Conservation (phyloP, 192 early-diverging fungal genomes). For the Coemansia pectinata region DNA sequence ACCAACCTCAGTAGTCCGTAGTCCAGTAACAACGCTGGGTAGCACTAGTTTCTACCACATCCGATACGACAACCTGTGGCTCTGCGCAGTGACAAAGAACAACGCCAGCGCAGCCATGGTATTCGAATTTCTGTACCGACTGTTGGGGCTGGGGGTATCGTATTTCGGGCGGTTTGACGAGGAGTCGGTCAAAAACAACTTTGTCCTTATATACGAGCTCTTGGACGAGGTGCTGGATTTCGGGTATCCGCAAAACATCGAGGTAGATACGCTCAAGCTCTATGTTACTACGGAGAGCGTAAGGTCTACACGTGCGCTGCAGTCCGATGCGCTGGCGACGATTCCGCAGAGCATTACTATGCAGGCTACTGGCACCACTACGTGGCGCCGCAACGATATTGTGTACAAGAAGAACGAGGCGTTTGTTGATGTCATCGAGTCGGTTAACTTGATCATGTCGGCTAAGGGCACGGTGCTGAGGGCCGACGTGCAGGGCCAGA, state of each 20-base stretch:
- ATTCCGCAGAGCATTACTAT: slow-evolving; percentile 82
- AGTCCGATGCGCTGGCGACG: slow-evolving; percentile 14
- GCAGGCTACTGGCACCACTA: slow-evolving; percentile 93
- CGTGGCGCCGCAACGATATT: slow-evolving; percentile 92
- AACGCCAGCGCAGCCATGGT: slow-evolving; percentile 80
- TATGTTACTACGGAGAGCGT: slow-evolving; percentile 88
- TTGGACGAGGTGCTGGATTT: slow-evolving; percentile 87
- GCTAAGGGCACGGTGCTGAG: slow-evolving; percentile 86
- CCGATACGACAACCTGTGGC: slow-evolving; percentile 94
- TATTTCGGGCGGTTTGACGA: slow-evolving; percentile 87
- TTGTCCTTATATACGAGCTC: slow-evolving; percentile 85
- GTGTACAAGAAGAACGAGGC: slow-evolving; percentile 98
- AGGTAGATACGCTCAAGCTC: slow-evolving; percentile 79
- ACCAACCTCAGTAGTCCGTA: slow-evolving; percentile 70
- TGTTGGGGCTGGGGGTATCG: slow-evolving; percentile 68
- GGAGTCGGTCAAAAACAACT: slow-evolving; percentile 82
- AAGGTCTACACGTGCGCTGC: slow-evolving; percentile 62
- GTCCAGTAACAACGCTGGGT: slow-evolving; percentile 86
- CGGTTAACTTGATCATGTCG: slow-evolving; percentile 89
- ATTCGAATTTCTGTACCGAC: slow-evolving; percentile 77
- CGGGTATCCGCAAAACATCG: slow-evolving; percentile 86
- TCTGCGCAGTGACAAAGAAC: slow-evolving; percentile 79
- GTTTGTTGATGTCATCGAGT: slow-evolving; percentile 98
- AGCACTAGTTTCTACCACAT: slow-evolving; percentile 95
- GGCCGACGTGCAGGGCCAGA: slow-evolving; percentile 85